These are phyloP conservation scores for Didymella pomorum DNA, from an alignment of 2,329 filamentous ascomycete genomes.

Conservation along the genomic window DNA sequence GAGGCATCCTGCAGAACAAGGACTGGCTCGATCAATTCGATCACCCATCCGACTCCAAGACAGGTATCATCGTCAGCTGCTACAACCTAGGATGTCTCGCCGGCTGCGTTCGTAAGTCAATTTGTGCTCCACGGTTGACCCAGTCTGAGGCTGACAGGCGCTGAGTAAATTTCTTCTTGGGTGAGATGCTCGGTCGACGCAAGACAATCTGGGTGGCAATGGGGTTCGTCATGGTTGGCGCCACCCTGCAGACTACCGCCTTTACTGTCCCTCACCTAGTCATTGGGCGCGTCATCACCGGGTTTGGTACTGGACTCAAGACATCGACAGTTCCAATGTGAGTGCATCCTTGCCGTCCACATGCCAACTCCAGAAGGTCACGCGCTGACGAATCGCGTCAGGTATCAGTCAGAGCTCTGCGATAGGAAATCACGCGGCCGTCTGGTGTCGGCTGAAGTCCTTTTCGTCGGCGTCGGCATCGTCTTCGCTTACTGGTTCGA, in stretches of 20 bases:
- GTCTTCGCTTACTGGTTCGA: constrained; percentile 50
- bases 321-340: constrained; percentile 51
- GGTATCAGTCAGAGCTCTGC: constrained; percentile 50
- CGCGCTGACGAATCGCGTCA: too few relatives aligned
- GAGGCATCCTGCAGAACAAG: constrained; percentile 57
- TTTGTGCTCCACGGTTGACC: constrained; percentile 22
- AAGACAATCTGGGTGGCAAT: constrained; percentile 20
- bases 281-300: constrained; percentile 22
- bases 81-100: constrained; percentile 56
- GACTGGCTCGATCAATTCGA: constrained; percentile 55
- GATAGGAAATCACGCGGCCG: constrained; percentile 46
- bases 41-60: constrained; percentile 48
- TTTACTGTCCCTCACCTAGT: constrained; percentile 30
- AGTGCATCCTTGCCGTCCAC: too few relatives aligned
- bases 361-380: too few relatives aligned
- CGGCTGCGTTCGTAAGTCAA: constrained; percentile 40
- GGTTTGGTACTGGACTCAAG: constrained; percentile 29
- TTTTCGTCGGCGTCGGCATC: constrained; percentile 48
- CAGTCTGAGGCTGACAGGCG: constrained; percentile 8
- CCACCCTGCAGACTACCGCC: constrained; percentile 46
- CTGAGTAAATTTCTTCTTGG: constrained; percentile 4
- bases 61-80: constrained; percentile 55
- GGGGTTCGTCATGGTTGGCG: constrained; percentile 37
- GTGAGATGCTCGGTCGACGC: background rate
- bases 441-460: constrained; percentile 50